These are phyloP conservation scores for Austroboletus novae-zelandiae DNA, from an alignment of 1,284 basidiomycete species.

Conservation along the genomic window DNA sequence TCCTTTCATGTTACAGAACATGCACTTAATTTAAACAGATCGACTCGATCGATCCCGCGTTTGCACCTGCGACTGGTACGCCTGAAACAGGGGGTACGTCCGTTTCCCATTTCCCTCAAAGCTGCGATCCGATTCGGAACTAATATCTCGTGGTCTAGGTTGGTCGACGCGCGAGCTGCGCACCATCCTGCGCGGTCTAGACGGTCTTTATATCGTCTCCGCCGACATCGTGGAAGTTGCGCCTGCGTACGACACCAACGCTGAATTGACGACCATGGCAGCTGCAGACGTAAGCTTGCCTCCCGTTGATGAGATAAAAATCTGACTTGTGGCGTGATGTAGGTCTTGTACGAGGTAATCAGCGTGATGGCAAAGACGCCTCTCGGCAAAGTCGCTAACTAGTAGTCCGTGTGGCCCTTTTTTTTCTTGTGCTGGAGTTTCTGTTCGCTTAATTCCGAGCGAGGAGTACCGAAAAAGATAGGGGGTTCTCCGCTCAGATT, in stretches of 20 bases:
- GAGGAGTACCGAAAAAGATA: too few relatives aligned
- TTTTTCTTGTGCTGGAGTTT: too few relatives aligned
- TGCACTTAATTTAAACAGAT: conserved; percentile 43
- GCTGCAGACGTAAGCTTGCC: conserved; percentile 64
- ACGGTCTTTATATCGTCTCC: conserved; percentile 70
- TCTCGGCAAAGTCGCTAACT: conserved; percentile 51
- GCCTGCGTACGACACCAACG: conserved; percentile 78
- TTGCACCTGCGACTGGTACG: conserved; percentile 78
- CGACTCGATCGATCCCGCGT: conserved; percentile 73
- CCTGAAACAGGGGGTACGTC: conserved; percentile 53
- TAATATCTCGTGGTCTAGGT: not conserved
- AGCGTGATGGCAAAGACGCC: conserved; percentile 78
- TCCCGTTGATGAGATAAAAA: not conserved
- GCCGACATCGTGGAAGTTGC: conserved; percentile 83
- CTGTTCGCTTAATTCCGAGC: too few relatives aligned
- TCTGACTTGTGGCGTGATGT: conserved; percentile 5
- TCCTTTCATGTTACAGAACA: not conserved
- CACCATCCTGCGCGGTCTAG: conserved; percentile 69
- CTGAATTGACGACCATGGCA: conserved; percentile 75
- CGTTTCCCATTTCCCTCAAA: not conserved
- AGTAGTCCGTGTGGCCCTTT: not conserved
- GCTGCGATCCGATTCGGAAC: not conserved
- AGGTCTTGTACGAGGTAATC: conserved; percentile 73
- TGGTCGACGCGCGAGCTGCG: conserved; percentile 37
- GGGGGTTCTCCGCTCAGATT: too few relatives aligned